Evolutionary conservation across 192 early-diverging fungal genomes (phyloP), one percentile per base, ranked within the genome.

Genomic region (Obelidium mucronatum): DNA sequence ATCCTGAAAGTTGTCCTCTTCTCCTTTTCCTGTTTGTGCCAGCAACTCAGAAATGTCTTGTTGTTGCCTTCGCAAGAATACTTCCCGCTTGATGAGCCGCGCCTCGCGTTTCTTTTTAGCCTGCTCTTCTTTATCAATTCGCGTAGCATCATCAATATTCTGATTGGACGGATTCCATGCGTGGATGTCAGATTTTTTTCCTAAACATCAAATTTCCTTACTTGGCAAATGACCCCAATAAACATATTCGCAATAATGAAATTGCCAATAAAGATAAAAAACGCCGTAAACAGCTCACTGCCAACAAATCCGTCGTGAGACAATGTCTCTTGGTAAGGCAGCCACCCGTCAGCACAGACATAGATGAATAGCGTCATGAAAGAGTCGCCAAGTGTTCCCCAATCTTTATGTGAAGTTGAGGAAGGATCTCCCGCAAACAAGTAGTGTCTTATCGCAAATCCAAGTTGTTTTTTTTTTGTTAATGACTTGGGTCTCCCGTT

Each of bases 221-320:
- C 81, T 67, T 84, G 71, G 35, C 81, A 83, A 67, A 87, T 86
- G 59, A 87, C 82, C 1, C 79, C 85, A 75, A 87, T 85, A 63
- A 86, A 87, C 61, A 86, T 42, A 60, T 86, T 87, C n/a, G 83
- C 67, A 62, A 87, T 80, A 34, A 86, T 86, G 39, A 86, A 75
- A 62, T 83, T 87, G 30, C 79, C 82, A 17, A 87, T 33, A 56
- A 84, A 84, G 56, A 86, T 87, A 44, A 82, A 79, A 1, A 79
- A 31, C 3, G 76, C 78, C 37, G 82, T 80, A 54, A 77, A 84
- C 19, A 72, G 36, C 42, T 86, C 34, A 22, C 61, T 79, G 2
- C 75, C 83, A 52, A 15, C 15, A 28, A 74, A 86, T 2, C 84
- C 84, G 37, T 74, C 74, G 2, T 61, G 19, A 31, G 22, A 44